Base-by-base conservation (phyloP, 1,284 basidiomycete species). In the Boletus nobilissimus region DNA sequence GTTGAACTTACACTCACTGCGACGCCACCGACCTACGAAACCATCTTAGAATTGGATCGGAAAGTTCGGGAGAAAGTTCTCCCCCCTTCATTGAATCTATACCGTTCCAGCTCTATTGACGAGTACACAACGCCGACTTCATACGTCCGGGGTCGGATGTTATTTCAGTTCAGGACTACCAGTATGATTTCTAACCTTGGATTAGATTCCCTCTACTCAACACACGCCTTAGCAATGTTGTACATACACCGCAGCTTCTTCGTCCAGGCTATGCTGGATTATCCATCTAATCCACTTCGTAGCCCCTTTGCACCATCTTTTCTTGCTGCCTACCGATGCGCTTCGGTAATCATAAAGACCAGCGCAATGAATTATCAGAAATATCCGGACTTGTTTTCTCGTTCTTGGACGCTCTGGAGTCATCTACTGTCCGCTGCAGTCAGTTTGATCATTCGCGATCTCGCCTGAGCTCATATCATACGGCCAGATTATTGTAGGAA, bases 241-340 rank as follows among this genome's bases (percentile, higher is more conserved):
- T 91, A 90, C 80, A 86, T 92, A 48, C 91, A 93, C 80, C 87
- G 92, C 72, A 91, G 89, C 77, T 93, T 91, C 85, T 93, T 93
- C 78, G 90, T 90, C 1, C 90, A 91, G 77, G 91, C 92, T 4
- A 89, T 93, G 88, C 85, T 91, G 26, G 91, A 93, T 79, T 88
- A 90, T 80, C 92, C 92, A 51, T 85, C 86, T 22, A 92, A 93
- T 79, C 92, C 92, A 26, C 85, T 93, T 32, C 88, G 91, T 62
- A 92, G 92, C 80, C 90, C 90, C 13, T 93, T 90, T 76, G 91
- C 92, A 8, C 92, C 92, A 1, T 93, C 92, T 7, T 92, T 92
- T 81, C 86, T 93, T 40, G 91, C 92, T 19, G 89, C 91, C 63
- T 93, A 92, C 81, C 87, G 91, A 77, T 91, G 90, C 80, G 91